Conservation (phyloP, 805 yeast genomes). For the Metschnikowia cerradonensis region DNA sequence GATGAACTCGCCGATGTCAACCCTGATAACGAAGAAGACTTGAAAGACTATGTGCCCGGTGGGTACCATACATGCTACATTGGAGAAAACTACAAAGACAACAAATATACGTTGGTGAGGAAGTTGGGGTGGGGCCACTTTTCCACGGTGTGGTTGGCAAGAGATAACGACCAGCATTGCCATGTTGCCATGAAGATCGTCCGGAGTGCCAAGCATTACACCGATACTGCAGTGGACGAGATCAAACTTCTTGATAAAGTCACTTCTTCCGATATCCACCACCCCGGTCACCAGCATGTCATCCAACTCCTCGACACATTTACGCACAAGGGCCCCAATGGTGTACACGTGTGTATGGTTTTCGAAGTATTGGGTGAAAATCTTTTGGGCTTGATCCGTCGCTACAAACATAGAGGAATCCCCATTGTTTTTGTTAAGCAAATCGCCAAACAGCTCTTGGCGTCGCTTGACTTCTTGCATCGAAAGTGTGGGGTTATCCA, state of each 20-base stretch:
- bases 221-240: constrained; percentile 65
- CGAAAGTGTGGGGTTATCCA: constrained; percentile 52
- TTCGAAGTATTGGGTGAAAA: constrained; percentile 64
- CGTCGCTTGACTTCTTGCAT: constrained; percentile 60
- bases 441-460: constrained; percentile 51
- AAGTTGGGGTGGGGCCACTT: constrained; percentile 73
- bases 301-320: constrained; percentile 55
- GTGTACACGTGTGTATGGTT: constrained; percentile 62
- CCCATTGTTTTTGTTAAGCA: constrained; percentile 53
- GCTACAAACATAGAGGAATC: constrained; percentile 41
- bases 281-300: constrained; percentile 46
- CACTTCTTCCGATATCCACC: constrained; percentile 44
- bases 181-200: constrained; percentile 68
- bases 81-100: constrained; percentile 49
- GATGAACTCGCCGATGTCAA: constrained; percentile 18
- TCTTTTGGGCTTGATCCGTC: constrained; percentile 45
- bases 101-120: constrained; percentile 38
- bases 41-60: constrained; percentile 51
- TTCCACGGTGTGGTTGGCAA: constrained; percentile 67
- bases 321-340: constrained; percentile 56
- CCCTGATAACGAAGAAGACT: constrained; percentile 45
- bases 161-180: constrained; percentile 45
- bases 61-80: constrained; percentile 63
- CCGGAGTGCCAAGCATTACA: constrained; percentile 48
- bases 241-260: constrained; percentile 64